A percentile compares a stretch with the other conserved stretches of the same genome.
phyloP scores from a whole-genome alignment of 129 eudicot genomes.

The Flaveria ramosissima region DNA sequence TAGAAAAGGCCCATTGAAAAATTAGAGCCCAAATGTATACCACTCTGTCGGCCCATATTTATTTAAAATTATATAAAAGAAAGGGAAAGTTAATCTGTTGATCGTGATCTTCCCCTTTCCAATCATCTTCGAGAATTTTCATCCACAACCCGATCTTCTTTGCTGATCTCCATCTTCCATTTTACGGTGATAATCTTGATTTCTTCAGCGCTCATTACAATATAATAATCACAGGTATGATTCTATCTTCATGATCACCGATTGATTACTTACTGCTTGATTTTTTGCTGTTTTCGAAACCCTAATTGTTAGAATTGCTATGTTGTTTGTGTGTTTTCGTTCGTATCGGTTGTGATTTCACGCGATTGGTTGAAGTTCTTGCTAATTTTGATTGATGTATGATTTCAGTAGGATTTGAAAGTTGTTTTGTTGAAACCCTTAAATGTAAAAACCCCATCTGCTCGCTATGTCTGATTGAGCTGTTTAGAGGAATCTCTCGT shows the following conservation, averaged over 20 bases:
- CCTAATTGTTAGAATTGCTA: background rate
- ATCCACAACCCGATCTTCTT: slow-evolving; percentile 3
- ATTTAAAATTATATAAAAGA: background rate
- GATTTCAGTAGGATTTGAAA: slow-evolving; percentile 15
- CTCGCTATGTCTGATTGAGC: background rate
- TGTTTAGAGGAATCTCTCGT: background rate
- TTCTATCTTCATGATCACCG: background rate
- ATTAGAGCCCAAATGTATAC: background rate
- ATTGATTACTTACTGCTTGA: background rate
- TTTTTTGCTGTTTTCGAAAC: background rate
- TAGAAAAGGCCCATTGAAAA: background rate
- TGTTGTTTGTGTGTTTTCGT: background rate
- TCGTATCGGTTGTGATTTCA: background rate
- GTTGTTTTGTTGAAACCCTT: background rate
- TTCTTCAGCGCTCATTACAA: background rate
- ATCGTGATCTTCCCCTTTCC: background rate
- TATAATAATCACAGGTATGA: background rate
- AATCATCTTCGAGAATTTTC: background rate
- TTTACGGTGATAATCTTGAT: background rate
- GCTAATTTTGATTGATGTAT: background rate
- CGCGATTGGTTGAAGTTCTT: background rate
- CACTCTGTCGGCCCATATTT: background rate
- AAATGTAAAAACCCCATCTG: background rate
- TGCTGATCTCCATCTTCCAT: background rate
- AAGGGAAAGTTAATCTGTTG: background rate